These are phyloP conservation scores for Boletus reticulatus DNA, from an alignment of 768 basidiomycete species.

Conservation along the genomic window DNA sequence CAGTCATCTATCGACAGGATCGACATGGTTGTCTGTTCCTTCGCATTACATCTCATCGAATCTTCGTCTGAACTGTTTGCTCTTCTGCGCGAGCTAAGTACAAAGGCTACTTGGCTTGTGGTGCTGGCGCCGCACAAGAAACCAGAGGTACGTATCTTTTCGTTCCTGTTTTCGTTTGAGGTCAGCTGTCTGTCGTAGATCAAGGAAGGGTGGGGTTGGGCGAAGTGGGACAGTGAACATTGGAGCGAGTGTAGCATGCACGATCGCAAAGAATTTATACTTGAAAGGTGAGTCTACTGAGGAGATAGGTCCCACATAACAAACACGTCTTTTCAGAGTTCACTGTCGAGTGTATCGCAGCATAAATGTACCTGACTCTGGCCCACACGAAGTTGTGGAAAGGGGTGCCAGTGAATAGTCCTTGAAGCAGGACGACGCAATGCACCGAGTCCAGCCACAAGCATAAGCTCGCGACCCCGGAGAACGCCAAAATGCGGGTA, in stretches of 20 bases:
- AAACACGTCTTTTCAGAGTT: constrained; percentile 15
- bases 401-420: neutral
- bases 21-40: constrained; percentile 72
- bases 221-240: constrained; percentile 53
- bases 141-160: constrained; percentile 51
- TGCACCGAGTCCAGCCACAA: too few species aligned
- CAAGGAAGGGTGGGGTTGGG: constrained; percentile 67
- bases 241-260: constrained; percentile 45
- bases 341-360: constrained; percentile 33
- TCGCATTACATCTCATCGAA: constrained; percentile 69
- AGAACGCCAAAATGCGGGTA: too few species aligned
- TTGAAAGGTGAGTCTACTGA: constrained; percentile 41
- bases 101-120: constrained; percentile 61
- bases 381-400: constrained; percentile 1
- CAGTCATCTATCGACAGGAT: constrained; percentile 22
- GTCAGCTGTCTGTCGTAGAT: constrained; percentile 38
- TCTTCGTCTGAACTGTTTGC: constrained; percentile 60
- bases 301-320: neutral
- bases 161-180: neutral
- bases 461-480: too few species aligned
- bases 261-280: constrained; percentile 41
- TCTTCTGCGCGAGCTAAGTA: constrained; percentile 62
- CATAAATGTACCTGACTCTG: constrained; percentile 3
- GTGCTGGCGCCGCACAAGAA: constrained; percentile 75
- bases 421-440: too few species aligned